Evolutionary conservation across 441 rosid species (phyloP), one percentile per base, ranked within the genome.

Genomic region (Bocquillonia castaneifolia): DNA sequence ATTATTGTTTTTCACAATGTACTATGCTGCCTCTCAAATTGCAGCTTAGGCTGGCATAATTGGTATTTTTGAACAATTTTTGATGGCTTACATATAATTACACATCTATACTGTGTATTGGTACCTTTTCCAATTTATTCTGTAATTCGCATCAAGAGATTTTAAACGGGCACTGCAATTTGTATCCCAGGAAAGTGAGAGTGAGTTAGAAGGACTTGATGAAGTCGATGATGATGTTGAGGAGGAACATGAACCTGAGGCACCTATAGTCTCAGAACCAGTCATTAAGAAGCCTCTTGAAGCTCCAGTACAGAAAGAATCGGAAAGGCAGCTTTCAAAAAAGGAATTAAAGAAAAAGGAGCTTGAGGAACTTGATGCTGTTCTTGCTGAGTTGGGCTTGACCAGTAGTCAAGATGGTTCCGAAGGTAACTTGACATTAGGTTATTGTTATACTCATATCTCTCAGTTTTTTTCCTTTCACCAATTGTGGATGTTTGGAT

Each of bases 141-240:
- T 14, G 37, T 10, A 20, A 4, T 48, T 55, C 23, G 48, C 42
- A 20, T 23, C 9, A 12, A 17, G 32, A 31, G 20, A 20, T 10
- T 25, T 18, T 31, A 34, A 20, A 39, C 45, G 36, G 42, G 17
- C 6, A 25, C 3, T 61, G 22, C 36, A 14, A 71, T 61, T 72
- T 76, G 20, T 75, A 22, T 70, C 70, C 5, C 84, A 92, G 98
- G 97, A 85, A 59, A 83, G 85, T 76, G 95, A 87, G 71, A 92
- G 91, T 56, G 98, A 92, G 68, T 96, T 86, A 72, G 93, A 89
- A 47, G 79, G 79, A 74, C 80, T 89, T 63, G 88, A 89, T 70
- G 92, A 88, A 75, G 87, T 81, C 54, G 96, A 92, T 84, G 95
- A 90, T 67, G 93, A 83, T 23, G 77, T 78, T 26, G 96, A 88